Conservation (phyloP, 2,329 filamentous ascomycete species). For the Fusarium palustre region DNA sequence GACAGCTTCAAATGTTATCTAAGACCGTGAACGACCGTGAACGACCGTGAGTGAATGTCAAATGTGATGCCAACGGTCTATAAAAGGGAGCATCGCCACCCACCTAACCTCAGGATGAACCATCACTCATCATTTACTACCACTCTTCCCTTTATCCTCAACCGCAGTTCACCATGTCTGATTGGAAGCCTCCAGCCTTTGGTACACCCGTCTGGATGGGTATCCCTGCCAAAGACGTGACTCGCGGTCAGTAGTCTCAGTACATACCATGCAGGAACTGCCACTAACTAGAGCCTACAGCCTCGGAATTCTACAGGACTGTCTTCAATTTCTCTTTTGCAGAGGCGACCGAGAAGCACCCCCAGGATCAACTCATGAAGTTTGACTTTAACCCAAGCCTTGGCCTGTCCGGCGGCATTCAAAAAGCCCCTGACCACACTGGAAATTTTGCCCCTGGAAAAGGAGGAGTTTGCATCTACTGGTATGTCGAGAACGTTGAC, state of each 20-base stretch:
- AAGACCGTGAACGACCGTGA: slow-evolving; percentile 19
- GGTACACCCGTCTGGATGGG: slow-evolving; percentile 48
- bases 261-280: not conserved
- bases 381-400: slow-evolving; percentile 50
- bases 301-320: slow-evolving; percentile 46
- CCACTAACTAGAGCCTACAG: slow-evolving; percentile 25
- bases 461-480: slow-evolving; percentile 47
- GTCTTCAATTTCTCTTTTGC: slow-evolving; percentile 48
- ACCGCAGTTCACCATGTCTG: slow-evolving; percentile 33
- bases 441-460: slow-evolving; percentile 44
- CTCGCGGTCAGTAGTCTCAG: slow-evolving; percentile 39
- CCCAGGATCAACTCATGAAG: slow-evolving; percentile 34
- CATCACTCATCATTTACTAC: not conserved
- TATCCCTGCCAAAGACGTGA: slow-evolving; percentile 47
- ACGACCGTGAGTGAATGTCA: slow-evolving; percentile 2
- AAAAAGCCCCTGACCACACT: slow-evolving; percentile 44
- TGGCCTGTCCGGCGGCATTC: slow-evolving; percentile 46
- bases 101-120: slow-evolving; percentile 1
- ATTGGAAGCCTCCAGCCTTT: slow-evolving; percentile 49
- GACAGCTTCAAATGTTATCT: not conserved
- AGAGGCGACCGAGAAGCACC: slow-evolving; percentile 16
- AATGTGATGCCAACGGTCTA: slow-evolving; percentile 10
- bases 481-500: slow-evolving; percentile 50
- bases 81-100: slow-evolving; percentile 22
- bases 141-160: not conserved